phyloP scores from a whole-genome alignment of 768 basidiomycete species.

The Boletus barrowsii region DNA sequence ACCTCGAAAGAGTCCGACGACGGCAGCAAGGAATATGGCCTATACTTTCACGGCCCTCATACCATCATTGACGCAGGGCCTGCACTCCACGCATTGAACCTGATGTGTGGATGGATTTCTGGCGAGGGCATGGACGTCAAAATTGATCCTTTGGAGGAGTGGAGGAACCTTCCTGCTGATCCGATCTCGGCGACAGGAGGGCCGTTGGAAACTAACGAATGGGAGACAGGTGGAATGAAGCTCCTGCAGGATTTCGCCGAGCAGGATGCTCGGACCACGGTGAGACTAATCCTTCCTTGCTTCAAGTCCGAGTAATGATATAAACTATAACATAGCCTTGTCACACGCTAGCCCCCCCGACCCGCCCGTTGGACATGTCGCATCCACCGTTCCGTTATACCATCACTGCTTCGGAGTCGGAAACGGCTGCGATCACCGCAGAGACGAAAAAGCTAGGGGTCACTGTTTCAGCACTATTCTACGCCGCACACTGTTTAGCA shows the following conservation, averaged over 20 bases:
- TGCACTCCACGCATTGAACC: constrained; percentile 18
- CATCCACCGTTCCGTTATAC: constrained; percentile 5
- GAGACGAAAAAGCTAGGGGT: constrained; percentile 10
- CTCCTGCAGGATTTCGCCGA: constrained; percentile 14
- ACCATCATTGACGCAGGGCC: constrained; percentile 23
- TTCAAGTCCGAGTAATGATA: neutral
- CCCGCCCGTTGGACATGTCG: constrained; percentile 5
- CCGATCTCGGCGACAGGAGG: constrained; percentile 26
- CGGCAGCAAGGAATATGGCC: constrained; percentile 7
- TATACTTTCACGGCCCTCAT: constrained; percentile 26
- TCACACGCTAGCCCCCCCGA: constrained; percentile 8
- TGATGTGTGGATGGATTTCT: constrained; percentile 24
- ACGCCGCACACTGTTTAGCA: constrained; percentile 24
- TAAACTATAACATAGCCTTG: neutral
- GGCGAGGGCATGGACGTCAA: constrained; percentile 7
- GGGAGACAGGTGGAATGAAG: constrained; percentile 11
- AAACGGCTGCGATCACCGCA: constrained; percentile 11
- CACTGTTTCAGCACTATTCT: constrained; percentile 16
- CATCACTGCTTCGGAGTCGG: neutral
- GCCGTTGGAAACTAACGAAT: constrained; percentile 4
- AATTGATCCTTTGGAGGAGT: constrained; percentile 17
- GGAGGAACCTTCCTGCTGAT: constrained; percentile 26
- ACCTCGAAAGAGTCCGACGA: constrained; percentile 1
- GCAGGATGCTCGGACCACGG: constrained; percentile 2
- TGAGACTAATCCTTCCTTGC: neutral